Conservation (phyloP, 495 filamentous ascomycete genomes). For the Penicillium cataractarum region DNA sequence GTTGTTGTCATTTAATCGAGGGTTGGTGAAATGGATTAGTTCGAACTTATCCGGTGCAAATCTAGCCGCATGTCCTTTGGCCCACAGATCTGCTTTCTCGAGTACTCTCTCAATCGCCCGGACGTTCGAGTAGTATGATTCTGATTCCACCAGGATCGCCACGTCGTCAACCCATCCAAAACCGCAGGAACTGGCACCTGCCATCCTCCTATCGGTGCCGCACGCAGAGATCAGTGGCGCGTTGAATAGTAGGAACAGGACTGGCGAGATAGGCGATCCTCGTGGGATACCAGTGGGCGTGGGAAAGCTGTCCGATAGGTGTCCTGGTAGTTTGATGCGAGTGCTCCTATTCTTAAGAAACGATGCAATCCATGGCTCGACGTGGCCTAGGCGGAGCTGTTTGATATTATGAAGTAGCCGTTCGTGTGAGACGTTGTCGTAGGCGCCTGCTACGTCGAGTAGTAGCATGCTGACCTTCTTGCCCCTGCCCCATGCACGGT, state of each 20-base stretch:
- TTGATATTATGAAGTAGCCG: slow-evolving; percentile 30
- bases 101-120: slow-evolving; percentile 4
- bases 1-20: not conserved
- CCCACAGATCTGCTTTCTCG: slow-evolving; percentile 15
- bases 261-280: not conserved
- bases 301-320: not conserved
- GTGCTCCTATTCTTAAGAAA: slow-evolving; percentile 9
- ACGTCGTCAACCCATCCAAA: not conserved
- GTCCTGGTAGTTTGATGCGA: not conserved
- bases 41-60: slow-evolving; percentile 22
- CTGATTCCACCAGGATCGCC: slow-evolving; percentile 4
- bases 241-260: not conserved
- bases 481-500: slow-evolving; percentile 25
- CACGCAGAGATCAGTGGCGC: not conserved
- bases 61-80: slow-evolving; percentile 16
- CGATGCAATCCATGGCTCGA: not conserved
- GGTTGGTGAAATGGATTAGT: slow-evolving; percentile 14
- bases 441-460: slow-evolving; percentile 34
- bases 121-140: slow-evolving; percentile 8
- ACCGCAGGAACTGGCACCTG: not conserved
- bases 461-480: slow-evolving; percentile 15
- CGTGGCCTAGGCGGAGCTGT: not conserved
- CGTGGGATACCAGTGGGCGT: slow-evolving; percentile 1
- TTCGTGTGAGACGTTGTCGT: slow-evolving; percentile 31
- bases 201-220: not conserved